Base-by-base conservation (phyloP, 1,284 basidiomycete species). In the Nidula niveotomentosa region DNA sequence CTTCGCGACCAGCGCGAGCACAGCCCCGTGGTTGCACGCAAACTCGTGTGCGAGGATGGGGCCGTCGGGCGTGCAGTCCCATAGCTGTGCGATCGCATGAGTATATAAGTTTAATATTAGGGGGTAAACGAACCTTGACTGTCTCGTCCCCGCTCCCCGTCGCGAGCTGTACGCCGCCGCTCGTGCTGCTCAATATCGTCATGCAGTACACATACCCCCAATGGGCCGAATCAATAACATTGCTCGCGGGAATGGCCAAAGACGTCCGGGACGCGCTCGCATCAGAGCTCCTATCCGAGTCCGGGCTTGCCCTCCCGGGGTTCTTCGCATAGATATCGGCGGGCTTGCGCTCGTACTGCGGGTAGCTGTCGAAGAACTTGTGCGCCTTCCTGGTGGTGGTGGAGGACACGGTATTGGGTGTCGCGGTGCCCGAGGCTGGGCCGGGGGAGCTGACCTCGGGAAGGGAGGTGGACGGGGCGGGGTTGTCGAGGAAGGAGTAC, bases 191-290 rank as follows among this genome's bases (percentile, higher is more conserved):
- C 7, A 89, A 66, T 36, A 89, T 73, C 0, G 84, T 75, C 78
- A 98, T 87, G 60, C 91, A 93, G 67, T 98, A 98, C 12, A 98
- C 83, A 67, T 98, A 98, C 8, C 96, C 96, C 69, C 87, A 94
- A 69, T 98, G 96, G 1, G 95, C 96, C 2, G 91, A 91, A 60
- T 91, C 87, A 36, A 94, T 77, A 15, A 93, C 87, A 60, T 91
- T 90, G 52, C 76, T 76, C 9, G 82, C 75, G 4, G 85, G 81
- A 30, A 95, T 84, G 54, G 81, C 76, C 15, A 90, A 65, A 39
- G 69, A 67, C 46, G 74, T 74, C 12, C 67, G 62, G n/a, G 66
- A 58, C 15, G 64, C 57, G 6, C 65, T 62, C 10, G 63, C 51
- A 39, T 59, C 58, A 13, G 53, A 39, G 8, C 59, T 60, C 17